Base-by-base conservation (phyloP, 768 basidiomycete species). In the Suillus discolor region DNA sequence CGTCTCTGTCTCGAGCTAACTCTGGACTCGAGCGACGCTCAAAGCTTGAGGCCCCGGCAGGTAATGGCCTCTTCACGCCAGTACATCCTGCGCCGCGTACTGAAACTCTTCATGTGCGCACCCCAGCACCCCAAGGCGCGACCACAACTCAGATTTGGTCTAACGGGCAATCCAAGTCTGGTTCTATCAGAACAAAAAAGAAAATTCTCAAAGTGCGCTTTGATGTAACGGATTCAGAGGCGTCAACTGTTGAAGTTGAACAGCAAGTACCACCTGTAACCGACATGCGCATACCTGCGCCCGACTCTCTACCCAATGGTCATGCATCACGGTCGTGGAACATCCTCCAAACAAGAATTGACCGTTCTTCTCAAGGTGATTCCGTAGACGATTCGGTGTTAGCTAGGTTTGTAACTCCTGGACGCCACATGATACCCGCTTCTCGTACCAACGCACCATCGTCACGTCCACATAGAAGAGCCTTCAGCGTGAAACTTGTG, bases 191-290 rank as follows among this genome's bases (percentile, higher is more conserved):
- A 60, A 73, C 69, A 66, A 76, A 82, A 69, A 91, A 86, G 73
- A 87, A 85, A 65, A 78, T 87, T 28, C 73, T 88, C 66, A 90
- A 90, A 73, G 92, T 93, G 63, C 87, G 92, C 49, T 93, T 93
- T 70, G 87, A 92, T 68, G 79, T 82, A 25, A 75, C 68, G 41
- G 72, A 79, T 69, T 69, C 77, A 74, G 74, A 76, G 60, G 61
- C 71, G 54, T 77, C 77, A 62, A 67, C 72, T 54, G 70, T 70
- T 42, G 75, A 76, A 64, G 71, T 71, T 28, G 60, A 61, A 25
- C 75, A 64, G 23, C 45, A 69, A 15, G 64, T 60, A 57, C 67
- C 73, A 18, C 75, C 73, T 9, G 44, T 78, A 34, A 68, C 76
- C 18, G 72, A 75, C 18, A 71, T 76, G 53, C 68, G 67, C 62